Conservation (phyloP, 1,284 basidiomycete genomes). For the Ganoderma leucocontextum region DNA sequence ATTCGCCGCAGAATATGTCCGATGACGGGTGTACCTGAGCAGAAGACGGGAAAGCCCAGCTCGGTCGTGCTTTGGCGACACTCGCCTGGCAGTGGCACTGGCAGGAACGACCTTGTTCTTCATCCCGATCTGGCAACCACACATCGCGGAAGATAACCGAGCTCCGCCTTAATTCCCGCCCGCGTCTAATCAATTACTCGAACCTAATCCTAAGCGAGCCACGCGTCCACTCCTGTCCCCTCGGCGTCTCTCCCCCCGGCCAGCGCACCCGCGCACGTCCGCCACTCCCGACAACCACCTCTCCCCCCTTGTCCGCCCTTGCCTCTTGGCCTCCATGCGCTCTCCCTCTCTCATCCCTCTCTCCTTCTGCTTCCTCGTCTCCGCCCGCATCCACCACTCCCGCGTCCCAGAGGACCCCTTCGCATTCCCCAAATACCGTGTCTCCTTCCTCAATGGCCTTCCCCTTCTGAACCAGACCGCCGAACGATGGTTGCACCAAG, state of each 20-base stretch:
- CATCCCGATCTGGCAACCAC: constrained; percentile 15
- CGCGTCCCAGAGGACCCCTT: constrained; percentile 79
- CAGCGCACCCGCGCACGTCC: constrained; percentile 4
- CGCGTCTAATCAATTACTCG: constrained; percentile 31
- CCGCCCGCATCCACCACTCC: constrained; percentile 65
- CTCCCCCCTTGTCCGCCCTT: neutral
- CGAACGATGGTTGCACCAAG: constrained; percentile 71
- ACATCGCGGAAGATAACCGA: constrained; percentile 32
- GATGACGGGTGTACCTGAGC: constrained; percentile 26
- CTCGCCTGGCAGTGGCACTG: neutral
- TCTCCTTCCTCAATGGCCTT: constrained; percentile 82
- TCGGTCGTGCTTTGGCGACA: neutral
- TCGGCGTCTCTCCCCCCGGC: constrained; percentile 17
- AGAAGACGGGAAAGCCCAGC: neutral
- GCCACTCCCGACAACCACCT: constrained; percentile 3
- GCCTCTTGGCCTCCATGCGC: constrained; percentile 23
- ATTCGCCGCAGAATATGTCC: constrained; percentile 14
- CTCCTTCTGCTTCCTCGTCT: constrained; percentile 35
- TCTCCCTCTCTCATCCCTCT: constrained; percentile 33
- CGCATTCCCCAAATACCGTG: constrained; percentile 86
- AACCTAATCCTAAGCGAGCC: neutral
- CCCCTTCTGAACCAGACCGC: constrained; percentile 83
- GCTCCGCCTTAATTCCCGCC: constrained; percentile 33
- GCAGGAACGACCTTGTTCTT: constrained; percentile 20
- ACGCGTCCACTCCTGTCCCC: neutral